These are phyloP conservation scores for Boletus barrowsii DNA, from an alignment of 768 basidiomycete genomes.

Conservation along the genomic window DNA sequence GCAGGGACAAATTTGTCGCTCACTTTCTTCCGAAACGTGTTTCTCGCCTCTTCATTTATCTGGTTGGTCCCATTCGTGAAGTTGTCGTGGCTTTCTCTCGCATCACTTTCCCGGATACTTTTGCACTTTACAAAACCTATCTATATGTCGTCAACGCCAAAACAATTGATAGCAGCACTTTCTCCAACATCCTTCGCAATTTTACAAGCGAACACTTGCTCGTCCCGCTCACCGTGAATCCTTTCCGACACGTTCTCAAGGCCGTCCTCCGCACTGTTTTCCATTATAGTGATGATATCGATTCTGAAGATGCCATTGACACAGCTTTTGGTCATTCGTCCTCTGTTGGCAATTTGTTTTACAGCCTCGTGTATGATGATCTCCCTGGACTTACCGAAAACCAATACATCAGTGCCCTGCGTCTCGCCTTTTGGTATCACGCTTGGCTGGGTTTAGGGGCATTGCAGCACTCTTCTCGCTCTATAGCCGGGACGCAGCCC, in stretches of 20 bases:
- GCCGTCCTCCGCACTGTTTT: neutral
- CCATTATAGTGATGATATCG: neutral
- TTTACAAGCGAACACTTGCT: neutral
- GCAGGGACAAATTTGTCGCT: neutral
- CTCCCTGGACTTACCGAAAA: neutral
- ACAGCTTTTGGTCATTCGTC: neutral
- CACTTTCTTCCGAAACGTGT: neutral
- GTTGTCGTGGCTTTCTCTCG: neutral
- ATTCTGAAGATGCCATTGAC: neutral
- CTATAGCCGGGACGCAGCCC: neutral
- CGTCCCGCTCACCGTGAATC: neutral
- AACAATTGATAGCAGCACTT: too few species aligned
- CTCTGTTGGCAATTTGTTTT: neutral
- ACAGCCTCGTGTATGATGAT: constrained; percentile 1
- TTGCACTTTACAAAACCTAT: too few species aligned
- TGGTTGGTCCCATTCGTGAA: neutral
- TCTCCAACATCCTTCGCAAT: too few species aligned
- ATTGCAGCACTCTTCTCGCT: neutral
- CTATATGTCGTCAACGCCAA: too few species aligned
- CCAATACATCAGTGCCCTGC: neutral
- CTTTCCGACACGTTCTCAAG: neutral
- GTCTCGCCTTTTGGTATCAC: neutral
- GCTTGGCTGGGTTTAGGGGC: neutral
- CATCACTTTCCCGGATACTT: neutral
- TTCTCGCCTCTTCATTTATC: neutral